Conservation (phyloP, 148 eudicot genomes). For the Polygonum maritimum region DNA sequence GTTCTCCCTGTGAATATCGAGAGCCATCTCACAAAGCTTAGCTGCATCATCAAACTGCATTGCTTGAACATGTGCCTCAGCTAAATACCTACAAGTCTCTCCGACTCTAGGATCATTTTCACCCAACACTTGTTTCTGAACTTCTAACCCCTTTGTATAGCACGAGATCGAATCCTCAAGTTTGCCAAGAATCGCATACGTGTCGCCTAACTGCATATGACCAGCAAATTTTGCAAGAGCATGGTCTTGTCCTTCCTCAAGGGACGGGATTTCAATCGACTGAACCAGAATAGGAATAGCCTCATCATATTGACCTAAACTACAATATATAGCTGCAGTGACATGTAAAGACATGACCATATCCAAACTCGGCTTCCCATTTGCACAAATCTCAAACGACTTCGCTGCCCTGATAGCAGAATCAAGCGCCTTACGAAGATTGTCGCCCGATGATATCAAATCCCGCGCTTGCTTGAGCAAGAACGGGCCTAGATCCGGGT, state of each 20-base stretch:
- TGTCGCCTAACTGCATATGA: constrained; percentile 95
- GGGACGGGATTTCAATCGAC: constrained; percentile 57
- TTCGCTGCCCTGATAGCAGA: constrained; percentile 74
- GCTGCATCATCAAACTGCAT: constrained; percentile 84
- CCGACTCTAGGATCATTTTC: constrained; percentile 82
- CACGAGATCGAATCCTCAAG: constrained; percentile 66
- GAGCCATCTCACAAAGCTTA: constrained; percentile 79
- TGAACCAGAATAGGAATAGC: constrained; percentile 75
- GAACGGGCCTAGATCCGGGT: constrained; percentile 86
- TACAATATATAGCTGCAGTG: constrained; percentile 79
- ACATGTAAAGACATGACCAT: constrained; percentile 88
- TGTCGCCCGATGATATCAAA: constrained; percentile 81
- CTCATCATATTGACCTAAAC: constrained; percentile 60
- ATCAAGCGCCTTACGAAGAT: constrained; percentile 74
- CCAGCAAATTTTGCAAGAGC: constrained; percentile 98
- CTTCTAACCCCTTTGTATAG: constrained; percentile 64
- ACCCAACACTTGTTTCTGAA: constrained; percentile 70
- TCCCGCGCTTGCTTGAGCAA: constrained; percentile 97
- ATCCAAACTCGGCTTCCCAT: constrained; percentile 79
- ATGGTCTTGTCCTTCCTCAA: constrained; percentile 67
- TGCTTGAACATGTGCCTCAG: constrained; percentile 95
- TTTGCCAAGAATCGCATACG: constrained; percentile 81
- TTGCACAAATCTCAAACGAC: constrained; percentile 71
- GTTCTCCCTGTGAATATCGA: constrained; percentile 72
- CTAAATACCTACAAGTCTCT: constrained; percentile 86